phyloP scores from a whole-genome alignment of 2,329 filamentous ascomycete genomes.

The Penicillium sp. region DNA sequence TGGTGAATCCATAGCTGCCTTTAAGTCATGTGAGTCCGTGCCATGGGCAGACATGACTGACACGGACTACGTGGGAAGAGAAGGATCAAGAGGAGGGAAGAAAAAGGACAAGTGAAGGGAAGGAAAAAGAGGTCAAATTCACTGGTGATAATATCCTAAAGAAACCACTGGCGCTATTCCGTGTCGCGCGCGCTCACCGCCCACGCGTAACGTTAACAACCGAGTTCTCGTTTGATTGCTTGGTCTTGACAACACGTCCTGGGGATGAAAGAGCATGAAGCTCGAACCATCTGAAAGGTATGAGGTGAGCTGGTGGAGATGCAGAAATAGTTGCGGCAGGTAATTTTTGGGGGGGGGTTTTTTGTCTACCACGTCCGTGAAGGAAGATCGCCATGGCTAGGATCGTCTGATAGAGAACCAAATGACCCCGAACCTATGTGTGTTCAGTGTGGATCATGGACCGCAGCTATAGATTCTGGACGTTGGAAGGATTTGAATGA shows the following conservation, averaged over 20 bases:
- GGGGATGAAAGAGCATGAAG: too few species aligned
- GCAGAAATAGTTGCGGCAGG: not conserved
- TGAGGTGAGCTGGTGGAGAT: too few species aligned
- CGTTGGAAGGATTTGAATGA: too few species aligned
- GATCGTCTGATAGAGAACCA: too few species aligned
- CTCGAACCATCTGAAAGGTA: too few species aligned
- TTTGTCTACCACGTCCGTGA: not conserved
- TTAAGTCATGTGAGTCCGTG: slow-evolving; percentile 40
- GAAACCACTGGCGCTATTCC: not conserved
- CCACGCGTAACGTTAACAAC: not conserved
- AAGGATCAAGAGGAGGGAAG: not conserved
- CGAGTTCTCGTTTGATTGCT: too few species aligned
- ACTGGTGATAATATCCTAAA: not conserved
- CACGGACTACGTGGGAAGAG: slow-evolving; percentile 18
- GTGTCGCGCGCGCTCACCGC: slow-evolving; percentile 19
- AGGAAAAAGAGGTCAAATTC: slow-evolving; percentile 1
- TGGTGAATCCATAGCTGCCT: slow-evolving; percentile 35
- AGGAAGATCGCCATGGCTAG: too few species aligned
- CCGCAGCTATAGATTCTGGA: too few species aligned
- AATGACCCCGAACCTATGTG: too few species aligned
- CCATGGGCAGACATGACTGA: slow-evolving; percentile 45
- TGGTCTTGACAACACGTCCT: too few species aligned
- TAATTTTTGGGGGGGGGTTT: not conserved
- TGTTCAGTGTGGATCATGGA: too few species aligned
- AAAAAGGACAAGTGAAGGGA: slow-evolving; percentile 2